Base-by-base conservation (phyloP, 1,139 yeast species). In the Pichia inconspicua region DNA sequence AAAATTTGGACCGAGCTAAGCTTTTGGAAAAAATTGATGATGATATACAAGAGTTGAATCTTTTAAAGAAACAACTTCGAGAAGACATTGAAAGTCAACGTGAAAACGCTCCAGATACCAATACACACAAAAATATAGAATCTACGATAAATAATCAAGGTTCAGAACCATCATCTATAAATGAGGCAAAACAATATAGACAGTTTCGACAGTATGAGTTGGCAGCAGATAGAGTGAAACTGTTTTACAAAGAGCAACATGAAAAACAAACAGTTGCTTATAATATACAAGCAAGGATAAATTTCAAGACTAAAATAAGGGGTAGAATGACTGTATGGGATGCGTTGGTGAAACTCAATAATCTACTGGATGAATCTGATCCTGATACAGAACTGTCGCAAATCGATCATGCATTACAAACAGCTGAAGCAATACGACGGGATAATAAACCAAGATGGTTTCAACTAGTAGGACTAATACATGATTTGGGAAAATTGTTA, bases 351-450 rank as follows among this genome's bases (percentile, higher is more conserved):
- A 77, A 77, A 53, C 67, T 82, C 39, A 82, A 82, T 58, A 76
- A 78, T 55, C 65, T 82, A 25, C 68, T 82, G 32, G 89, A 82
- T 59, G 88, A 82, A 48, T 77, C 84, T 48, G 89, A 82, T 59
- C 89, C 89, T 0, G 89, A 82, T 59, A 82, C 88, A 0, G 87
- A 82, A 58, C 68, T 82, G 36, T 79, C 86, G 0, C 89, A 82
- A 58, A 82, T 82, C 44, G 88, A 82, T 57, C 89, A 82, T 62
- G 88, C 89, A 0, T 60, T 82, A 30, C 89, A 82, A 63, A 82
- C 89, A 0, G 89, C 89, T 2, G 88, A 82, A 57, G 87, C 88
- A 4, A 82, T 82, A 45, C 66, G 87, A 55, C 64, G 74, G 50
- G 89, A 82, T 56, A 75, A 77, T 1, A 78, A 79, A 58, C 89